phyloP scores from a whole-genome alignment of 2,329 filamentous ascomycete species.

The Calonectria pseudoreteaudii region DNA sequence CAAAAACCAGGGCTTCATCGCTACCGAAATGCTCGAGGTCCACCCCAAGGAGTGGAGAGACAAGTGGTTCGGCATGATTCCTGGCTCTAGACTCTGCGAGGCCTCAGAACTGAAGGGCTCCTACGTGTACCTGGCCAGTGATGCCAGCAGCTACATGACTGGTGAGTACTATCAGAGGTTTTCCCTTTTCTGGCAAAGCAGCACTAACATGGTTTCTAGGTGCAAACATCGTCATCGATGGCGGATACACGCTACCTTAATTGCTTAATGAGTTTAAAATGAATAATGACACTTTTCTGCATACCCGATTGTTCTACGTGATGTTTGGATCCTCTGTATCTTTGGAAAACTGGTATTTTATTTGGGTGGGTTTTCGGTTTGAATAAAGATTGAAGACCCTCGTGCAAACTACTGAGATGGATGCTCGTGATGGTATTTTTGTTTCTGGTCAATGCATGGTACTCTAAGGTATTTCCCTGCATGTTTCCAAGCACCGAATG shows the following conservation, averaged over 20 bases:
- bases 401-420: no score
- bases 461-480: neutral
- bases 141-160: conserved; percentile 56
- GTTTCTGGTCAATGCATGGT: neutral
- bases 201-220: conserved; percentile 21
- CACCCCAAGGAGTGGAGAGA: conserved; percentile 37
- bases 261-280: neutral
- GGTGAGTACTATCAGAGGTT: conserved; percentile 34
- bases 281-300: neutral
- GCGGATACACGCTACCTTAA: conserved; percentile 40
- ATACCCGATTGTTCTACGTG: neutral
- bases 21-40: conserved; percentile 37
- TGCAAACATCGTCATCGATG: conserved; percentile 42
- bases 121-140: conserved; percentile 53
- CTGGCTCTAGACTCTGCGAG: conserved; percentile 41
- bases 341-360: neutral
- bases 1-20: conserved; percentile 32
- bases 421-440: neutral
- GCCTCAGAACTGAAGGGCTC: conserved; percentile 50
- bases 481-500: no score
- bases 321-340: neutral
- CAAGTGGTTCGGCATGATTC: conserved; percentile 36
- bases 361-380: neutral
- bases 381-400: neutral
- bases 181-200: no score